Percentiles rank a stretch among this genome's conserved stretches.
phyloP scores from a whole-genome alignment of 2,329 filamentous ascomycete species.

The Alternaria sp. region DNA sequence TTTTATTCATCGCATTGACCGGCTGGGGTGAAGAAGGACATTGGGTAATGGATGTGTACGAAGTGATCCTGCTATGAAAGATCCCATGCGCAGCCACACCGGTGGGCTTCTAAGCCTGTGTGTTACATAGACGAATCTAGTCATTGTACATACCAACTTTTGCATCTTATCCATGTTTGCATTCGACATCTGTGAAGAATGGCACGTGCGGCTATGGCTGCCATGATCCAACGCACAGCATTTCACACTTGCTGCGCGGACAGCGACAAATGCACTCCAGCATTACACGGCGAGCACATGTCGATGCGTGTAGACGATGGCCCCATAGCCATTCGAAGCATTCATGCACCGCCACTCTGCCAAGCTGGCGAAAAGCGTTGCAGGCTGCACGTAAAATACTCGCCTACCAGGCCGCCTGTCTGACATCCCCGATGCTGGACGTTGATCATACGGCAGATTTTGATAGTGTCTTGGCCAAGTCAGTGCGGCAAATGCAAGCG shows the following conservation, averaged over 20 bases:
- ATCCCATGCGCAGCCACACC: not conserved
- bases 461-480: not conserved
- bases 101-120: not conserved
- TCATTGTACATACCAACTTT: not conserved
- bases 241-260: not conserved
- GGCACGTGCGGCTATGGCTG: not conserved
- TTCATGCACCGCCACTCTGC: not conserved
- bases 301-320: not conserved
- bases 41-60: not conserved
- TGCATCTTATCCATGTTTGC: not conserved
- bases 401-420: not conserved
- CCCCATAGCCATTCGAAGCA: not conserved
- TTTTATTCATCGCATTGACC: constrained; percentile 29
- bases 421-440: not conserved
- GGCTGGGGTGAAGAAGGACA: not conserved
- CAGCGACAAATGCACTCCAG: not conserved
- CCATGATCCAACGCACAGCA: not conserved
- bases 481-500: not conserved
- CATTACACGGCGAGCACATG: not conserved
- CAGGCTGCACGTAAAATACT: not conserved
- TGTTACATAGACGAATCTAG: not conserved
- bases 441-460: not conserved
- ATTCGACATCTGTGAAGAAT: not conserved
- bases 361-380: not conserved
- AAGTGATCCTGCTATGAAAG: not conserved